Conservation (phyloP, 495 filamentous ascomycete species). For the Hyaloscypha bicolor region DNA sequence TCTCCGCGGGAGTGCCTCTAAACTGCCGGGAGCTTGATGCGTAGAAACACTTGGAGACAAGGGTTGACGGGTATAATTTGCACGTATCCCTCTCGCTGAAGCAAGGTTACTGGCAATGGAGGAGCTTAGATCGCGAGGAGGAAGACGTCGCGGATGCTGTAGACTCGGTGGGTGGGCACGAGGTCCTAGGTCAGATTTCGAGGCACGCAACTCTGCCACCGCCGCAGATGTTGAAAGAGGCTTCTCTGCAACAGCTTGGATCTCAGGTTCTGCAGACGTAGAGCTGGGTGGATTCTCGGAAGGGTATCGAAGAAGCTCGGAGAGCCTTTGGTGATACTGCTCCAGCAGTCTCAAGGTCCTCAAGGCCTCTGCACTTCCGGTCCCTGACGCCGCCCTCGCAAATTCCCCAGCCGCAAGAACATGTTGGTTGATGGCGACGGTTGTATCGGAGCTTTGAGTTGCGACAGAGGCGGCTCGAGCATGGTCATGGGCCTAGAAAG, state of each 20-base stretch:
- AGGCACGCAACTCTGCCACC: constrained; percentile 33
- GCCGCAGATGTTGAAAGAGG: constrained; percentile 31
- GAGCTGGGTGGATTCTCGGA: constrained; percentile 55
- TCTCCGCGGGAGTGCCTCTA: constrained; percentile 59
- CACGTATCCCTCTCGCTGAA: constrained; percentile 82
- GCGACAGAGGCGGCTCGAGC: constrained; percentile 77
- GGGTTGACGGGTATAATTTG: constrained; percentile 63
- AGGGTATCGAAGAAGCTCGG: constrained; percentile 74
- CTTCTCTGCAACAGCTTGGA: constrained; percentile 34
- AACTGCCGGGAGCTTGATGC: constrained; percentile 73
- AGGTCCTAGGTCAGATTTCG: constrained; percentile 34
- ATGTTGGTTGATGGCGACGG: constrained; percentile 83
- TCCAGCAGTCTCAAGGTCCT: constrained; percentile 84
- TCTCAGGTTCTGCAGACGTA: constrained; percentile 25
- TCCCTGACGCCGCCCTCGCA: constrained; percentile 74
- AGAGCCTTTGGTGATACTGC: constrained; percentile 79
- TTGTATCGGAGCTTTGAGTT: constrained; percentile 72
- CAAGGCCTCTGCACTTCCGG: constrained; percentile 78
- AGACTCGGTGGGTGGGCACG: constrained; percentile 37
- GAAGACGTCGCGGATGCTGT: constrained; percentile 51
- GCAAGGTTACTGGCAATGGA: constrained; percentile 93
- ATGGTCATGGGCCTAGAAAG: constrained; percentile 72
- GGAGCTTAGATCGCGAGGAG: constrained; percentile 67
- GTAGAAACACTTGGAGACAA: constrained; percentile 71
- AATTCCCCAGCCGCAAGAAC: constrained; percentile 89